Conservation (phyloP, 371 early-diverging fungal genomes). For the Homolaphlyctis polyrhiza region DNA sequence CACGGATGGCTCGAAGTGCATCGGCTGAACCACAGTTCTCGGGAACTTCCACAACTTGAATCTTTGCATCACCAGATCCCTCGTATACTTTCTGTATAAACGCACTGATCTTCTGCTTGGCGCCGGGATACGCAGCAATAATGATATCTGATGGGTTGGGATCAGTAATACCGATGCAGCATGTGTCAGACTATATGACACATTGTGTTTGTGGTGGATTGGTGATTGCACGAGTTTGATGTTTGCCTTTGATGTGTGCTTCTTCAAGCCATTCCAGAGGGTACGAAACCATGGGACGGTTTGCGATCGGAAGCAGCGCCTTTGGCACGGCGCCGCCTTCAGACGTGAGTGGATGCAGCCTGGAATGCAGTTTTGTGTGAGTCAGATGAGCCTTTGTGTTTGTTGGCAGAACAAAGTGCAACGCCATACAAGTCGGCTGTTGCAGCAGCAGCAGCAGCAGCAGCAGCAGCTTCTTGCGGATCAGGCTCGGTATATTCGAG, state of each 20-base stretch:
- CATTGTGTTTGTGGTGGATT: neutral
- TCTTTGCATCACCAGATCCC: conserved; percentile 24
- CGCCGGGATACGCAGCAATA: conserved; percentile 60
- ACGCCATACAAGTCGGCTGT: too few species aligned
- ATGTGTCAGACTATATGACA: conserved; percentile 39
- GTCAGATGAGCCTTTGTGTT: too few species aligned
- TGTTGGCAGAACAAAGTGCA: too few species aligned
- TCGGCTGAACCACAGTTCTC: conserved; percentile 83
- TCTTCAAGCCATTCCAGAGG: conserved; percentile 88
- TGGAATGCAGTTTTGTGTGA: too few species aligned
- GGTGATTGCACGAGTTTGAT: too few species aligned
- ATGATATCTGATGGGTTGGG: conserved; percentile 64
- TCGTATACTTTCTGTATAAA: conserved; percentile 72
- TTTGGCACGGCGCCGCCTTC: conserved; percentile 74
- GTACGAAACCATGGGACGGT: conserved; percentile 88
- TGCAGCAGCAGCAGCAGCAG: too few species aligned
- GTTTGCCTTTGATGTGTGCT: conserved; percentile 73
- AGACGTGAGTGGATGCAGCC: conserved; percentile 71
- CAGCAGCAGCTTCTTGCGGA: too few species aligned
- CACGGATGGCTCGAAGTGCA: conserved; percentile 70
- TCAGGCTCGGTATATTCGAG: too few species aligned
- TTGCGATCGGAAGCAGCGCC: conserved; percentile 87
- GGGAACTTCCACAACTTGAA: conserved; percentile 59
- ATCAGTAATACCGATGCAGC: conserved; percentile 67
- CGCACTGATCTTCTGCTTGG: conserved; percentile 56